These are phyloP conservation scores for Schizochytrium sp. DNA, from an alignment of 108 stramenopile species.

Conservation along the genomic window DNA sequence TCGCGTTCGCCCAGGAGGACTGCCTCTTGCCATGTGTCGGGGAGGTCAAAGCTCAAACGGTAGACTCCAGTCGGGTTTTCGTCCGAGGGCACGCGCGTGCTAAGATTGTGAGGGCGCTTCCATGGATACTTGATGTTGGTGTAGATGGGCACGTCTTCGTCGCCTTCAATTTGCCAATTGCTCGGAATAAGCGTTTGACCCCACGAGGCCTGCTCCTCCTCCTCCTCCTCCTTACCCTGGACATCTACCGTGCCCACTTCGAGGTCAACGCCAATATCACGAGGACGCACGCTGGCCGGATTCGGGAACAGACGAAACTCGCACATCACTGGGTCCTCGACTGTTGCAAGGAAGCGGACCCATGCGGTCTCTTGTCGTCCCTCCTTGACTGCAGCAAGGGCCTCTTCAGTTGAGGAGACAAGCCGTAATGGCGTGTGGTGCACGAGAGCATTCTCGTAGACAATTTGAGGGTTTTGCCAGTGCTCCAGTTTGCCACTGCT, in stretches of 20 bases:
- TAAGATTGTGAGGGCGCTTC: conserved; percentile 32
- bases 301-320: background rate
- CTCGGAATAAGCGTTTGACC: conserved; percentile 17
- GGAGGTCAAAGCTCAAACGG: conserved; percentile 44
- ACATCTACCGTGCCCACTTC: too few species aligned
- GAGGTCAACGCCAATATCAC: too few species aligned
- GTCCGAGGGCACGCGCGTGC: conserved; percentile 38
- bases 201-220: background rate
- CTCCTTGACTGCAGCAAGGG: background rate
- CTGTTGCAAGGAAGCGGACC: background rate
- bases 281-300: background rate
- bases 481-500: background rate
- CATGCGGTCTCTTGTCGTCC: background rate
- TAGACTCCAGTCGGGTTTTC: conserved; percentile 74
- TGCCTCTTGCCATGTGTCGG: conserved; percentile 37
- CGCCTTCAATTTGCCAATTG: conserved; percentile 36
- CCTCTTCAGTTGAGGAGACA: background rate
- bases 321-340: background rate
- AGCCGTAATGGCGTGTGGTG: background rate
- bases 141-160: conserved; percentile 46
- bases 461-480: background rate
- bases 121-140: conserved; percentile 44
- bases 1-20: background rate
- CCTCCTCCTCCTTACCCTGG: background rate
- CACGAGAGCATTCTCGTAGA: background rate